Evolutionary conservation across 2,329 filamentous ascomycete genomes (phyloP), one percentile per base, ranked within the genome.

Genomic region (Colletotrichum sp.): DNA sequence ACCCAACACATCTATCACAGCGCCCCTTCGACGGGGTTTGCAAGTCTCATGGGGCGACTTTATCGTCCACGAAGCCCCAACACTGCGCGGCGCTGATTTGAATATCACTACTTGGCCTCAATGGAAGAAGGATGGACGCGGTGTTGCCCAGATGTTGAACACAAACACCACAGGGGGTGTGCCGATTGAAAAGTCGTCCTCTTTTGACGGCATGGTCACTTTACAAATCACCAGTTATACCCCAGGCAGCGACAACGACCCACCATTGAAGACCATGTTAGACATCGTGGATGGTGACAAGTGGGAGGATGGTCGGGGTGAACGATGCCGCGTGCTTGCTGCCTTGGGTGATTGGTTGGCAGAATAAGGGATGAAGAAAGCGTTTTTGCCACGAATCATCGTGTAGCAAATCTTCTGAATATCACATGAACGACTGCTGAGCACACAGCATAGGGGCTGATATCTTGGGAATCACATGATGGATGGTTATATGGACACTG

Each of bases 41-140:
- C 66, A 72, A 33, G 69, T 29, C 13, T 58, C 70, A 27, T 72
- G 70, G 70, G 66, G 70, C 6, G 65, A 72, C 27, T 72, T 72
- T 4, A 69, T 72, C 15, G 58, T 58, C 3, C 18, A 47, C 6
- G 66, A 58, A 12, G 47, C 27, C 6, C 66, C 66, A 15, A 58
- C 66, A 21, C 29, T 72, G n/a, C 57, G 70, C 15, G 65, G 47
- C 8, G 21, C 34, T 8, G 66, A 24, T 4, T 24, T 8, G 2
- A 34, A 34, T 21, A 12, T 27, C 31, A 47, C 43, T 2, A 5
- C 9, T 15, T 72, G 70, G 70, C 65, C 65, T 27, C 58, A 63
- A 34, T 72, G 70, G 66, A 69, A 21, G 36, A 33, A 29, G 21
- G 57, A 16, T 12, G 70, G 66, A 16, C 4, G n/a, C 5, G 70